Conservation (phyloP, 345 rosid species). For the Rhodamnia argentea region DNA sequence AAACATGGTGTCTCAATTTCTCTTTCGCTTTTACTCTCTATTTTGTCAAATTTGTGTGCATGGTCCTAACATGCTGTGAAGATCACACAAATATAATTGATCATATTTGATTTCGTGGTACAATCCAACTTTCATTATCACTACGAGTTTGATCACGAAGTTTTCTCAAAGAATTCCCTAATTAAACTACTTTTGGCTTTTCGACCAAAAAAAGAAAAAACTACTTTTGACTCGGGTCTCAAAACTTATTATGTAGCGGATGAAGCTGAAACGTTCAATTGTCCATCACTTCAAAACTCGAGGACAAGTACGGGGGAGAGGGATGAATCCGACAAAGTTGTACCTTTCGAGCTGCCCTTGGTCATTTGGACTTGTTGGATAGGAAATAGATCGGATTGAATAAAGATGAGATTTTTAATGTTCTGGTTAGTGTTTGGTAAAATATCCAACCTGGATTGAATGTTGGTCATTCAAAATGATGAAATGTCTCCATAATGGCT, state of each 20-base stretch:
- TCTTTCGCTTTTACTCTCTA: no score
- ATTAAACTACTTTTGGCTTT: background rate
- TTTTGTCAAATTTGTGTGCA: no score
- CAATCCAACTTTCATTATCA: background rate
- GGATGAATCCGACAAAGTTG: no score
- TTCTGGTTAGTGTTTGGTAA: background rate
- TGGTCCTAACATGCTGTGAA: background rate
- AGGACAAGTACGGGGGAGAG: no score
- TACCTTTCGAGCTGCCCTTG: background rate
- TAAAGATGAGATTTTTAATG: background rate
- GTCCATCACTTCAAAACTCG: no score
- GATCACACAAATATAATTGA: background rate
- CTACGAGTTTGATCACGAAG: background rate
- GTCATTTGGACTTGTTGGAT: background rate
- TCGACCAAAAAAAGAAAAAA: no score
- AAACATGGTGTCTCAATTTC: no score
- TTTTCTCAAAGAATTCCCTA: background rate
- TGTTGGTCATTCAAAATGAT: background rate
- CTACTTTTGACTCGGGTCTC: background rate
- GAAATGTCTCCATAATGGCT: background rate
- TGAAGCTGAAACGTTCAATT: background rate
- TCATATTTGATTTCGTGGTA: background rate
- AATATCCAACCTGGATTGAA: background rate
- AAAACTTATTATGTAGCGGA: background rate
- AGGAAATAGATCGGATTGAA: background rate